Evolutionary conservation across 805 yeast genomes (phyloP).

Genomic region (Candida koratica): DNA sequence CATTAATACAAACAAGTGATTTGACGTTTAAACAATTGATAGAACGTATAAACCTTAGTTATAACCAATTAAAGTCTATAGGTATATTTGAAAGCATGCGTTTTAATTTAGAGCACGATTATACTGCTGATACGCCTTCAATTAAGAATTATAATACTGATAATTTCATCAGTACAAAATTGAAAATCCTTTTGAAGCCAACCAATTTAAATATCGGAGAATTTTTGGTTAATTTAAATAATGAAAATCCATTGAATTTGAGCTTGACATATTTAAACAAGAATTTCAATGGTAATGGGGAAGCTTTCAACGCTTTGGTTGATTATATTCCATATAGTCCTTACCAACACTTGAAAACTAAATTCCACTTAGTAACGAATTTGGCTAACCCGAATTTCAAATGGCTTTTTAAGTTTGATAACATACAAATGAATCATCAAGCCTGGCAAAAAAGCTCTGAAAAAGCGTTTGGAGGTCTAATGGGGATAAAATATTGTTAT

Average conservation of each 20-base stretch:
- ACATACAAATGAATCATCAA: constrained; percentile 27
- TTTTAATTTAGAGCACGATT: constrained; percentile 41
- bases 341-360: constrained; percentile 44
- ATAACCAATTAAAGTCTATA: constrained; percentile 37
- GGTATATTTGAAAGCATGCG: constrained; percentile 42
- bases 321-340: constrained; percentile 51
- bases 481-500: constrained; percentile 44
- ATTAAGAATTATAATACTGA: constrained; percentile 30
- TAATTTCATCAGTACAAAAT: constrained; percentile 44
- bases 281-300: constrained; percentile 47
- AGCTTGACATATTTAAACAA: constrained; percentile 39
- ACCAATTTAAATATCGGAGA: constrained; percentile 34
- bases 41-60: constrained; percentile 27
- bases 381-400: constrained; percentile 46
- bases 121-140: constrained; percentile 23
- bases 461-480: constrained; percentile 46
- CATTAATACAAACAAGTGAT: constrained; percentile 38
- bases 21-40: constrained; percentile 43
- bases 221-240: constrained; percentile 33
- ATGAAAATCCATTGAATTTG: constrained; percentile 36
- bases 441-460: constrained; percentile 52
- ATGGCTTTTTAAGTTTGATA: constrained; percentile 28
- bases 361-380: constrained; percentile 40
- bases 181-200: constrained; percentile 38
- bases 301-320: constrained; percentile 48